Base-by-base conservation (phyloP, 139 green algal species). In the Limnomonas spitsbergensis region DNA sequence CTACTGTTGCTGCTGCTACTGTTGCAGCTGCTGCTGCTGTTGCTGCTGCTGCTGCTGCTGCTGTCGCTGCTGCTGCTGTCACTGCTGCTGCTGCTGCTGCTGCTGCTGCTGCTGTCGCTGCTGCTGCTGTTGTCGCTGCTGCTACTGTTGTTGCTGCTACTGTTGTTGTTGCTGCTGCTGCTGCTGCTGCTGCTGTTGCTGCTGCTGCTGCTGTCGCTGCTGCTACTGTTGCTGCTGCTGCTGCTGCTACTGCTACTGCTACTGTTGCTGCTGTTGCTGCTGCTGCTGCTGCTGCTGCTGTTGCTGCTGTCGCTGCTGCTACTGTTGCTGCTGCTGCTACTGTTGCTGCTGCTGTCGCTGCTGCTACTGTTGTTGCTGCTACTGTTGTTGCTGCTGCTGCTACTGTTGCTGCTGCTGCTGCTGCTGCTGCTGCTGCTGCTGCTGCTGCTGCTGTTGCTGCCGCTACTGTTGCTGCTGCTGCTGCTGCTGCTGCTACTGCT, bases 11-110 rank as follows among this genome's bases (percentile, higher is more conserved):
- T n/a, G n/a, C n/a, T n/a, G n/a, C n/a, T n/a, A n/a, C n/a, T n/a
- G n/a, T n/a, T n/a, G 47, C 47, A n/a, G 47, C 47, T 56, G 47
- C 47, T 56, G 47, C 47, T 56, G 47, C 47, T 56, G 47, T 20
- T 56, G 47, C 47, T 56, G 47, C 47, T 56, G 47, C 47, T 56
- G 47, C 47, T 56, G 47, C 47, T 56, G 47, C n/a, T 56, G 61
- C 61, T 37, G 61, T 4, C 26, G 61, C 61, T 70, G 61, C 61
- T 32, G 61, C 61, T 37, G 61, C 61, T 37, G 61, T 4, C 26
- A 31, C 61, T 32, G 61, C 61, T 70, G 61, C 24, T 70, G 61
- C 61, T 70, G 61, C 24, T 32, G 61, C 61, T 29, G 61, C 20
- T 14, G 47, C 47, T 29, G 47, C 14, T 20, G 47, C 14, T 20